Base-by-base conservation (phyloP, 2,329 filamentous ascomycete genomes). In the Alternaria alternata region DNA sequence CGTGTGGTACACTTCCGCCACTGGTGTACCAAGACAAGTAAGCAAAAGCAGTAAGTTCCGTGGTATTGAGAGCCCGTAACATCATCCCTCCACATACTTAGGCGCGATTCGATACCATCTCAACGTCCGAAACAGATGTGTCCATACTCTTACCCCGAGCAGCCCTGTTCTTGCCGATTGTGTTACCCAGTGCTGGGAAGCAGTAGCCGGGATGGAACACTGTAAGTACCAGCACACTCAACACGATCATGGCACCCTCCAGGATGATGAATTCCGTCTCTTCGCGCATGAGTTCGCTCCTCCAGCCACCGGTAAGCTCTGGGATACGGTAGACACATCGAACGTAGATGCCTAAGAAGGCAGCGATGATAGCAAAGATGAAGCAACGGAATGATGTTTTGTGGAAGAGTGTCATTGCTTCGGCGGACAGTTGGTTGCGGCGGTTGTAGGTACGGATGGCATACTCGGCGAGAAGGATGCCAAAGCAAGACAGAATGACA, bases 231-330 rank as follows among this genome's bases (percentile, higher is more conserved):
- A 81, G 57, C n/a, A 78, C 76, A 3, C 84, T 80, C 12, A 85
- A 69, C 4, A 76, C 75, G 51, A 87, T 83, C 83, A 86, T 86
- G 4, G 80, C 80, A n/a, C 84, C 84, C 63, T 86, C 84, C 3
- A 86, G 71, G 6, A 81, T 72, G 67, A 86, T 82, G 67, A 86
- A 85, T 18, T 80, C 76, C 2, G 72, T 58, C 69, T 86, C 79
- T 39, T 85, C 72, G 65, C 83, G 81, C 73, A 84, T 84, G 39
- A 85, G 65, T 22, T 75, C 61, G 60, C 78, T 80, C 12, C 73
- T 63, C 75, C 82, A 85, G 8, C 83, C 83, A n/a, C 78, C 78
- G 20, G 78, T 75, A 34, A 85, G 75, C 70, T 85, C 83, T 0
- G 80, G 80, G 39, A 85, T 81, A 64, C 83, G 82, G 69, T 82